Evolutionary conservation across 495 filamentous ascomycete genomes (phyloP).

Genomic region (Bacidia gigantensis): DNA sequence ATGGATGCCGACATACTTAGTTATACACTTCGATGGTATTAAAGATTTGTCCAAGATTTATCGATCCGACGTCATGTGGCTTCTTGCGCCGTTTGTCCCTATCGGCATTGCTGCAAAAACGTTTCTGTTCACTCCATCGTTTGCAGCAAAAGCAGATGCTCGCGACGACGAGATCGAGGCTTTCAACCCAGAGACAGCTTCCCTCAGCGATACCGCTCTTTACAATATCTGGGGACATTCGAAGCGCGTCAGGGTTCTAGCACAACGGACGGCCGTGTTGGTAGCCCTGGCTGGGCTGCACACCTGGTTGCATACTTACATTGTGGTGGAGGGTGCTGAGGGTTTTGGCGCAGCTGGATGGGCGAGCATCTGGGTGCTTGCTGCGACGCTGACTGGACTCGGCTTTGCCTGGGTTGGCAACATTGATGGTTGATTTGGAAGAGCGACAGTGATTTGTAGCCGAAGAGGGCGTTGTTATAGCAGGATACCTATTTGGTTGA

Average conservation of each 20-base stretch:
- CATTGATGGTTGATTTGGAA: slow-evolving; percentile 30
- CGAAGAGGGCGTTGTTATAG: neutral
- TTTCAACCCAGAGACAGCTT: slow-evolving; percentile 41
- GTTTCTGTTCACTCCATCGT: slow-evolving; percentile 64
- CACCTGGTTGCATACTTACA: slow-evolving; percentile 49
- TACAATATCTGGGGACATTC: slow-evolving; percentile 50
- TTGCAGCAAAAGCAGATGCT: slow-evolving; percentile 28
- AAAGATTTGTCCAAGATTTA: slow-evolving; percentile 50
- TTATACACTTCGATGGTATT: slow-evolving; percentile 55
- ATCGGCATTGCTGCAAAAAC: slow-evolving; percentile 52
- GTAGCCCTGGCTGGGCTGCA: slow-evolving; percentile 41
- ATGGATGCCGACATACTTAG: slow-evolving; percentile 52
- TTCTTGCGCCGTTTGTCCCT: slow-evolving; percentile 44
- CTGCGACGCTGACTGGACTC: slow-evolving; percentile 42
- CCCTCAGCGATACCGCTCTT: slow-evolving; percentile 42
- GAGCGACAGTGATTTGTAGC: neutral
- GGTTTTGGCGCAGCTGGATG: slow-evolving; percentile 52
- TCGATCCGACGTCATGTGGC: slow-evolving; percentile 29
- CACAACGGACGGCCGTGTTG: slow-evolving; percentile 48
- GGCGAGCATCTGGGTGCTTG: slow-evolving; percentile 54
- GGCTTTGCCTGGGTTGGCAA: slow-evolving; percentile 47
- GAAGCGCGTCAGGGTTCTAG: slow-evolving; percentile 48
- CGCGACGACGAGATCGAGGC: slow-evolving; percentile 22
- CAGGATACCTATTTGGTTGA: neutral
- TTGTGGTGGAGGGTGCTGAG: slow-evolving; percentile 53